Evolutionary conservation across 1,284 basidiomycete species (phyloP), one percentile per base, ranked within the genome.

Genomic region (Ganoderma multipileum): DNA sequence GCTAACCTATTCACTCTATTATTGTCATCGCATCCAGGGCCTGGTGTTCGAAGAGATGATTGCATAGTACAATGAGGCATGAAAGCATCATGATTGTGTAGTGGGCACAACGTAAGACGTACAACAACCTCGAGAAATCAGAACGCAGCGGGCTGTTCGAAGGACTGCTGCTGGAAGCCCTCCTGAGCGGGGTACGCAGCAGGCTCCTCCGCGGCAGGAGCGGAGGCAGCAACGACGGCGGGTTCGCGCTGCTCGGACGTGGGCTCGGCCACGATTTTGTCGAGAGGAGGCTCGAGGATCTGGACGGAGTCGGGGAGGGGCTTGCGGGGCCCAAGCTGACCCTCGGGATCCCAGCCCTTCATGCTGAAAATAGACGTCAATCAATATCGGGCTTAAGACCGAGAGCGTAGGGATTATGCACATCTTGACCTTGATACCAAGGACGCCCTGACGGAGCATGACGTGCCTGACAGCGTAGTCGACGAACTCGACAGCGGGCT

Each of bases 381-480:
- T 69, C 66, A 20, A 16, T 61, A 54, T 42, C 5, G 11, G n/a
- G 38, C 20, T 6, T 2, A 61, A 12, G 39, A 36, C 59, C 8
- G 44, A 50, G 28, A 26, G 36, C 11, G 5, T 23, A 61, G 28
- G 16, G 9, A 57, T 41, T 30, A 82, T 93, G 76, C 77, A 96
- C 95, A 99, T 99, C 87, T 99, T 99, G 81, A 99, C 98, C 86
- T 99, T 99, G 89, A 99, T 99, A 81, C 98, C 98, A 75, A 99
- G 91, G 70, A 99, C 98, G 92, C 98, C 98, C 84, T 99, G 98
- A 80, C 96, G 94, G 78, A 99, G 92, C 78, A 99, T 90, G 77
- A 99, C 98, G 88, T 99, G 98, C 77, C 98, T 92, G 79, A 99
- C 97, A 72, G 98, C 98, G 79, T 96, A 91, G 87, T 99, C 97